Conservation (phyloP, 371 early-diverging fungal genomes). For the Vavraia culicis region DNA sequence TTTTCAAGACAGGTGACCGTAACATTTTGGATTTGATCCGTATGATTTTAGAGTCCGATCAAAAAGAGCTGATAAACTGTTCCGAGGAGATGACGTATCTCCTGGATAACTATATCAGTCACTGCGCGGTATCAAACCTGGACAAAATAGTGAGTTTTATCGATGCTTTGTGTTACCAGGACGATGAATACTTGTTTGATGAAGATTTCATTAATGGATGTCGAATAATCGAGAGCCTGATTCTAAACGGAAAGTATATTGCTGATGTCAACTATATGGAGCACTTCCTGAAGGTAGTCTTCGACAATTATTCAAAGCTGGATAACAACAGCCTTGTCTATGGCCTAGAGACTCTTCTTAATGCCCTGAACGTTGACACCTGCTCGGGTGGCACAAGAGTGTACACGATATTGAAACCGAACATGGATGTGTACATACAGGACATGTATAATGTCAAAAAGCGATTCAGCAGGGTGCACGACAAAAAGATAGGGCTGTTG, state of each 20-base stretch:
- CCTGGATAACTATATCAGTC: constrained; percentile 33
- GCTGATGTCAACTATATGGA: constrained; percentile 12
- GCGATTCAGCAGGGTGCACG: constrained; percentile 41
- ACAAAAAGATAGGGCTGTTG: constrained; percentile 41
- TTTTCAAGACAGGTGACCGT: constrained; percentile 19
- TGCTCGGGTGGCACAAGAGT: constrained; percentile 1
- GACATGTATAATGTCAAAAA: constrained; percentile 11
- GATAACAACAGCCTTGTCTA: constrained; percentile 24
- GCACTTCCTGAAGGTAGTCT: constrained; percentile 18
- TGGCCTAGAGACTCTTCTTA: constrained; percentile 28
- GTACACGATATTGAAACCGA: constrained; percentile 22
- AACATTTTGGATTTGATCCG: constrained; percentile 19
- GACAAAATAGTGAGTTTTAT: too few species aligned
- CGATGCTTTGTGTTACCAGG: too few species aligned
- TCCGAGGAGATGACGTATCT: constrained; percentile 22
- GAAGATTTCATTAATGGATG: constrained; percentile 41
- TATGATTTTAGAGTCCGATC: constrained; percentile 9
- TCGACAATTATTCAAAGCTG: constrained; percentile 9
- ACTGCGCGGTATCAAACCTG: too few species aligned
- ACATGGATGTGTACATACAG: constrained; percentile 1
- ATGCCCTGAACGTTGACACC: constrained; percentile 29
- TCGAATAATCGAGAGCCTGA: constrained; percentile 38
- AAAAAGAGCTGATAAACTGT: constrained; percentile 21
- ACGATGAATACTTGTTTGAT: constrained; percentile 32
- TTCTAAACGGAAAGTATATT: constrained; percentile 38